Conservation (phyloP, 1,284 basidiomycete genomes). For the Phaffia rhodozyma region DNA sequence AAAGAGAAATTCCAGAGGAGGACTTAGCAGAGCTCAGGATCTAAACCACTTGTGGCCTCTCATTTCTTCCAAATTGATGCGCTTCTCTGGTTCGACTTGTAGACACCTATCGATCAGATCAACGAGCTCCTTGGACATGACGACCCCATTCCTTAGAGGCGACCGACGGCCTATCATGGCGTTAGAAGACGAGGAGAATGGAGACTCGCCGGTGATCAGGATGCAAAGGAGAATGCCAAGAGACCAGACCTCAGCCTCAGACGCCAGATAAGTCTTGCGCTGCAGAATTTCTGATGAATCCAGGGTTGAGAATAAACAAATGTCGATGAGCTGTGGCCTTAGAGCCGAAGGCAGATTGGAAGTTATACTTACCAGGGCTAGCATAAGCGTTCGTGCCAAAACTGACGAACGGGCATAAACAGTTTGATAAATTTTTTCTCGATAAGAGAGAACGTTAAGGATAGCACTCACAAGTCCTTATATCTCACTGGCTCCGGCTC, state of each 20-base stretch:
- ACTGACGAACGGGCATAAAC: constrained; percentile 38
- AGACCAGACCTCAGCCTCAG: constrained; percentile 80
- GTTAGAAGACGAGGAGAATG: constrained; percentile 62
- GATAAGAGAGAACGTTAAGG: background rate
- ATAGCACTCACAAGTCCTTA: constrained; percentile 7
- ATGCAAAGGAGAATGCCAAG: constrained; percentile 80
- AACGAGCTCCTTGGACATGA: constrained; percentile 32
- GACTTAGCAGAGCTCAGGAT: no score
- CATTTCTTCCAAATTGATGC: constrained; percentile 62
- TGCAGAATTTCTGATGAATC: constrained; percentile 56
- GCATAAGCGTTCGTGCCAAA: constrained; percentile 39
- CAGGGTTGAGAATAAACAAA: background rate
- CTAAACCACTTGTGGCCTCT: constrained; percentile 60
- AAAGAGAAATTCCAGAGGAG: no score
- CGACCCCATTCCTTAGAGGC: constrained; percentile 24
- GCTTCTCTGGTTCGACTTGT: constrained; percentile 52
- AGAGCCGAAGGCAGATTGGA: background rate
- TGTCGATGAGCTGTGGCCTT: background rate
- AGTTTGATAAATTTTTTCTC: background rate
- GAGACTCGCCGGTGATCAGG: constrained; percentile 70
- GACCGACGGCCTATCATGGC: constrained; percentile 43
- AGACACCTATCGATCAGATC: constrained; percentile 62
- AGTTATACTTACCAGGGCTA: constrained; percentile 28
- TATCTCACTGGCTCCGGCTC: constrained; percentile 36
- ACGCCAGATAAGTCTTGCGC: constrained; percentile 51